These are phyloP conservation scores for Hymenoscyphus albidus DNA, from an alignment of 2,329 filamentous ascomycete genomes.

Conservation along the genomic window DNA sequence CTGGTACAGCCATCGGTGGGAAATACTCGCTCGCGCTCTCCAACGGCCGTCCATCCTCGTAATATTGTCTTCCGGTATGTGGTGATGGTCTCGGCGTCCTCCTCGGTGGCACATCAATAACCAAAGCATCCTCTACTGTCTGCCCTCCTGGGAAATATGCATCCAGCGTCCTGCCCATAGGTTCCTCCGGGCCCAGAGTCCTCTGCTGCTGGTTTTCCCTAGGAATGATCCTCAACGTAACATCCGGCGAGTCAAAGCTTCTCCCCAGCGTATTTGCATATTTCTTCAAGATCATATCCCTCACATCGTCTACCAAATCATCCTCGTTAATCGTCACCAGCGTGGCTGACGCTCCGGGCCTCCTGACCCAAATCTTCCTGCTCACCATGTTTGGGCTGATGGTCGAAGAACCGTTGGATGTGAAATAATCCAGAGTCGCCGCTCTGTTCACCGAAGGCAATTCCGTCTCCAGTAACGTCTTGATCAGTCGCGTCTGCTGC, in stretches of 20 bases:
- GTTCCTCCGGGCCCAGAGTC: constrained; percentile 78
- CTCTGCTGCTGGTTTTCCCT: constrained; percentile 66
- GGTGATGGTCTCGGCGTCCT: constrained; percentile 81
- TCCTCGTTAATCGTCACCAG: constrained; percentile 81
- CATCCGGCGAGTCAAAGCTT: constrained; percentile 85
- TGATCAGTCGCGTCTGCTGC: constrained; percentile 46
- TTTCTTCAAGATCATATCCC: constrained; percentile 87
- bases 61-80: constrained; percentile 50
- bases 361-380: constrained; percentile 92
- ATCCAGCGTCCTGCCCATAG: constrained; percentile 73
- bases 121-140: constrained; percentile 78
- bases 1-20: constrained; percentile 57
- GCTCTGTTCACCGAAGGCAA: constrained; percentile 36
- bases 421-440: constrained; percentile 34
- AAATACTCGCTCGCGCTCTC: constrained; percentile 80
- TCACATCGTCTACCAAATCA: constrained; percentile 89
- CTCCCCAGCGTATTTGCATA: constrained; percentile 90
- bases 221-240: constrained; percentile 73
- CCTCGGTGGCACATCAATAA: constrained; percentile 79
- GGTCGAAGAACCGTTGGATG: constrained; percentile 29
- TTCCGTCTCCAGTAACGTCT: constrained; percentile 47
- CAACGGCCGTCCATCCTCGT: constrained; percentile 57
- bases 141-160: constrained; percentile 83
- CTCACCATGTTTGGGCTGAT: constrained; percentile 49
- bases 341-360: constrained; percentile 80